Evolutionary conservation across 495 filamentous ascomycete genomes (phyloP).

Genomic region (Aspergillus sclerotiicarbonarius): DNA sequence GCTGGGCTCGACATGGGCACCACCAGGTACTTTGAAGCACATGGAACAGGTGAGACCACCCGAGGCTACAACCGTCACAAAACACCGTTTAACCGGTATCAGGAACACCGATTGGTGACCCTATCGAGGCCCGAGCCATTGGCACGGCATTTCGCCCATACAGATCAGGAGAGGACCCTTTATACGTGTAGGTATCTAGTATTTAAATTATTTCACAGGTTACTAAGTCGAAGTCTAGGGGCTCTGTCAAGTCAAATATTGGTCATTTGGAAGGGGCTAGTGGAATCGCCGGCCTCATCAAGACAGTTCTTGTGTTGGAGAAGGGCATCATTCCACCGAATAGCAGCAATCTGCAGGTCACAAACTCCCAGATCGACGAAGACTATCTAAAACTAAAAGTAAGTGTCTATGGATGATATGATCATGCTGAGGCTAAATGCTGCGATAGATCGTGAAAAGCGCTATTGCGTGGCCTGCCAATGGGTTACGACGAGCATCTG

Average conservation of each 20-base stretch:
- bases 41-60: conserved; percentile 34
- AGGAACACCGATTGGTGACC: conserved; percentile 50
- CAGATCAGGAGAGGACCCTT: conserved; percentile 20
- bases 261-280: conserved; percentile 30
- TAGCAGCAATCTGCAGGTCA: conserved; percentile 12
- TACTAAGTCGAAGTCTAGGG: conserved; percentile 2
- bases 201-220: background rate
- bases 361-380: conserved; percentile 22
- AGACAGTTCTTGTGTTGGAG: conserved; percentile 37
- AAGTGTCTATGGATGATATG: background rate
- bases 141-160: conserved; percentile 17
- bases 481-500: background rate
- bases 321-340: conserved; percentile 40
- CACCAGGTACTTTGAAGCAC: conserved; percentile 48
- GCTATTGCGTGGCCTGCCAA: background rate
- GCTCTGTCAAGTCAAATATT: conserved; percentile 29
- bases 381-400: conserved; percentile 15
- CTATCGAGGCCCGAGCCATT: conserved; percentile 40
- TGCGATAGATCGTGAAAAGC: background rate
- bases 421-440: background rate
- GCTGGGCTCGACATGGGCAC: conserved; percentile 32
- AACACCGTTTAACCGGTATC: background rate
- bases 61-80: background rate
- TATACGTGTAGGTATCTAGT: conserved; percentile 16
- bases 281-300: conserved; percentile 41